Base-by-base conservation (phyloP, 352 stramenopile genomes). In the Phytophthora cactorum region DNA sequence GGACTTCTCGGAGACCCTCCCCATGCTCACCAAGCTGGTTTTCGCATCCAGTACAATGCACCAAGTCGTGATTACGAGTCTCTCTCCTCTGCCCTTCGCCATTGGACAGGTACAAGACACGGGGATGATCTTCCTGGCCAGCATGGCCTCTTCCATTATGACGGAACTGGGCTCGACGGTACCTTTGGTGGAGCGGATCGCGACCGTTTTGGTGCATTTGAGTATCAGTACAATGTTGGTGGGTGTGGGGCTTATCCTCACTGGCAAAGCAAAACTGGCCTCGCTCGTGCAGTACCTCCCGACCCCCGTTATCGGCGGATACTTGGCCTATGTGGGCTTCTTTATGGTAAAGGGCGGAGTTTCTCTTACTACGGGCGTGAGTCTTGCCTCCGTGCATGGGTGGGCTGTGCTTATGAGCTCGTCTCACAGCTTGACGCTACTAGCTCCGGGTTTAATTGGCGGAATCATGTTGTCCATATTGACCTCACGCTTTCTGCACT, bases 91-190 rank as follows among this genome's bases (percentile, higher is more conserved):
- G 43, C 87, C 91, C 4, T 99, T 98, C 75, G 96, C 97, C 3
- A 97, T 99, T 45, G 97, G 93, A 27, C 96, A 98, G 72, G 97
- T 99, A 0, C 97, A 99, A 75, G 96, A 99, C 73, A 96, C 96
- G 8, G 97, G 79, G 9, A 86, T 99, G 32, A 99, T 99, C 59
- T 99, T 99, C 75, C 78, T 99, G 27, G 91, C 82, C 32, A 85
- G 79, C 47, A 99, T 99, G 81, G 91, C 97, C 3, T 81, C 93
- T 14, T 92, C 74, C 22, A 96, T 98, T 68, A 96, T 96, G 79
- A 87, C 68, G 32, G 70, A 75, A 74, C 87, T 86, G 49, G 86
- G 84, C 3, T 67, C 90, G 10, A 59, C 77, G 17, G 77, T 89
- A 15, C 78, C 84, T 14, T 66, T 87, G 17, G 58, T 67, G 5